Percentiles rank a stretch among this genome's conserved stretches.
Conservation (phyloP, 2,329 filamentous ascomycete genomes). For the Penicillium corylophilum region DNA sequence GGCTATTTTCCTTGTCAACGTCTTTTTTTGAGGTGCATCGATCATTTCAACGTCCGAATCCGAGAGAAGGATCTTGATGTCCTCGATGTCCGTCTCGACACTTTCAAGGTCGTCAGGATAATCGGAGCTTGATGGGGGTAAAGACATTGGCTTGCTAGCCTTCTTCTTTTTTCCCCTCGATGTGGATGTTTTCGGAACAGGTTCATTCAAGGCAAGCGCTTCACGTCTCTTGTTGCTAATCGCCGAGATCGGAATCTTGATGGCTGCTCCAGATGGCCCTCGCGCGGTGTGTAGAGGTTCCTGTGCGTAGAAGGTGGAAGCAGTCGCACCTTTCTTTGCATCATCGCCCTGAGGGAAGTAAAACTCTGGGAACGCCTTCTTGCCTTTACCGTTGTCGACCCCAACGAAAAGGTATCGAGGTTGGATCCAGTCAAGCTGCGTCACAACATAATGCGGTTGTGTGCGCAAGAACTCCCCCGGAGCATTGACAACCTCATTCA, state of each 20-base stretch:
- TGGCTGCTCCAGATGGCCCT: slow-evolving; percentile 37
- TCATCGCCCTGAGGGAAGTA: no score
- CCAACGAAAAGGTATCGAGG: slow-evolving; percentile 78
- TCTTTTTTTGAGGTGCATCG: not conserved
- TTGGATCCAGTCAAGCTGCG: slow-evolving; percentile 81
- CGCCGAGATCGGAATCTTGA: slow-evolving; percentile 56
- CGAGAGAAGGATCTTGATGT: slow-evolving; percentile 44
- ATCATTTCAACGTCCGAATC: slow-evolving; percentile 28
- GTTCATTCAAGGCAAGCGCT: not conserved
- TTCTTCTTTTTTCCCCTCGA: slow-evolving; percentile 21
- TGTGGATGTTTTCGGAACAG: slow-evolving; percentile 11
- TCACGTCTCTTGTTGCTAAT: slow-evolving; percentile 47
- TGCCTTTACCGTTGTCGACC: not conserved
- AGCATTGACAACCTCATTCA: slow-evolving; percentile 83
- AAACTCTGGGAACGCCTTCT: no score
- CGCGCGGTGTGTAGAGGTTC: slow-evolving; percentile 38
- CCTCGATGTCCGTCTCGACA: slow-evolving; percentile 51
- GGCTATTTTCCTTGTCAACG: not conserved
- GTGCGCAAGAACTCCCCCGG: slow-evolving; percentile 59
- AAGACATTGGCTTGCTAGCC: not conserved
- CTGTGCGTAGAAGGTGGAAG: slow-evolving; percentile 21
- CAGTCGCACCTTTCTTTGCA: not conserved
- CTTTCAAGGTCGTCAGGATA: slow-evolving; percentile 42
- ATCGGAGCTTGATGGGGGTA: not conserved
- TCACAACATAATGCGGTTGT: slow-evolving; percentile 67